These are phyloP conservation scores for Alternaria consortialis DNA, from an alignment of 2,329 filamentous ascomycete species.

Conservation along the genomic window DNA sequence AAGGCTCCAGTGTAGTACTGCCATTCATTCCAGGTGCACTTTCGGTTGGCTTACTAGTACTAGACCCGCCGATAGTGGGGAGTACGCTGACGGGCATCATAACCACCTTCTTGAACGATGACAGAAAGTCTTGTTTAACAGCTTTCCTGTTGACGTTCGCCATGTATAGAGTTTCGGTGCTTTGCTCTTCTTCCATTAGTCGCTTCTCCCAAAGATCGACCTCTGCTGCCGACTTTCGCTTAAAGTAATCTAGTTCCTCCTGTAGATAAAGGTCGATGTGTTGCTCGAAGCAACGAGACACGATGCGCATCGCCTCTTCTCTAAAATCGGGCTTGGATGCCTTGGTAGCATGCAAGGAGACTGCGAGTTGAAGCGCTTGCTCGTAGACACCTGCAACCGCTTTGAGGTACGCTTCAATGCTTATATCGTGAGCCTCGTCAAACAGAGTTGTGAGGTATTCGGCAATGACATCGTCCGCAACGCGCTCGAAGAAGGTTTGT, in stretches of 20 bases:
- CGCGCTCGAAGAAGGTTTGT: slow-evolving; percentile 79
- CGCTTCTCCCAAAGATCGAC: slow-evolving; percentile 91
- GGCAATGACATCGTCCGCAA: slow-evolving; percentile 81
- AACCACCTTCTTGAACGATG: slow-evolving; percentile 96
- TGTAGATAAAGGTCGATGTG: slow-evolving; percentile 93
- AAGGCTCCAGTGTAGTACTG: slow-evolving; percentile 41
- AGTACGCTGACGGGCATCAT: slow-evolving; percentile 98
- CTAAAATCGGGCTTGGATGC: slow-evolving; percentile 68
- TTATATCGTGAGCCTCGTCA: slow-evolving; percentile 82
- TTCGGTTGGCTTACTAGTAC: slow-evolving; percentile 49
- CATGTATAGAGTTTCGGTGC: slow-evolving; percentile 94
- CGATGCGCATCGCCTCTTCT: slow-evolving; percentile 71
- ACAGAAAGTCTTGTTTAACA: slow-evolving; percentile 95
- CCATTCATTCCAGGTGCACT: slow-evolving; percentile 34
- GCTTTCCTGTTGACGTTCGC: slow-evolving; percentile 92
- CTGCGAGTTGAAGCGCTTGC: slow-evolving; percentile 80
- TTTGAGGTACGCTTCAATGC: slow-evolving; percentile 80
- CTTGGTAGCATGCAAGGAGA: slow-evolving; percentile 73
- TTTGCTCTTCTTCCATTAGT: slow-evolving; percentile 87
- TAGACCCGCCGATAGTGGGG: slow-evolving; percentile 65
- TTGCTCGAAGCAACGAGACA: slow-evolving; percentile 82
- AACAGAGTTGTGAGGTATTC: slow-evolving; percentile 88
- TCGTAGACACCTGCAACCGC: slow-evolving; percentile 88
- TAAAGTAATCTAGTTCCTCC: slow-evolving; percentile 89
- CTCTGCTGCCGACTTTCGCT: slow-evolving; percentile 75